Base-by-base conservation (phyloP, 1,139 yeast species). In the Kodamaea sp. region DNA sequence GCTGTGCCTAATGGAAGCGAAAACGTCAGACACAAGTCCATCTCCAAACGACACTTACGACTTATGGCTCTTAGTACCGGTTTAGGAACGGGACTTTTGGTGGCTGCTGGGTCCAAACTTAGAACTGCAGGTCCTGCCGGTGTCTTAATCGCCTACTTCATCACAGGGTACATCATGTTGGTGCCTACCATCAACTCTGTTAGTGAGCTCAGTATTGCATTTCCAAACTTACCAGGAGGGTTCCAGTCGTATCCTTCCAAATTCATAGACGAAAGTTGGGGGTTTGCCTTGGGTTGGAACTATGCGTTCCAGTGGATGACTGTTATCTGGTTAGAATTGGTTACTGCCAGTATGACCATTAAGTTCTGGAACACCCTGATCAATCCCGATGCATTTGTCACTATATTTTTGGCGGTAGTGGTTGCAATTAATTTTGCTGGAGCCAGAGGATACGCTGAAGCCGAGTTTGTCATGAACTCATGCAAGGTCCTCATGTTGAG, bases 251-350 rank as follows among this genome's bases (percentile, higher is more conserved):
- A 57, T 46, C 61, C 57, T 28, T 35, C 55, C 23, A 62, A 61
- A 42, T 63, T 63, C 32, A 57, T 63, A 32, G 67, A 61, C 40
- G 65, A 59, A 33, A 50, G 59, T 38, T 47, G 56, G 35, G 67
- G 67, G 7, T 63, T 63, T 45, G 66, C 68, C 2, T 50, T 63
- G 34, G 68, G 67, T 11, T 61, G 66, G 66, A 62, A 60, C 44
- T 63, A 63, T 48, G 58, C 61, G 33, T 46, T 61, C 34, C 66
- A 61, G 41, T 63, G 70, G 70, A 46, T 53, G 13, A 50, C 57
- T 12, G 65, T 63, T 26, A 57, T 63, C 18, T 60, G 67, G 8
- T 53, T 63, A 36, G 70, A 63, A 39, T 54, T 63, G 45, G 70
- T 63, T 31, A 61, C 67, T 3, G 67, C 68, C 3, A 48, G 58